Evolutionary conservation across 2,329 filamentous ascomycete genomes (phyloP), one percentile per base, ranked within the genome.

Genomic region (Colletotrichum caudatum): DNA sequence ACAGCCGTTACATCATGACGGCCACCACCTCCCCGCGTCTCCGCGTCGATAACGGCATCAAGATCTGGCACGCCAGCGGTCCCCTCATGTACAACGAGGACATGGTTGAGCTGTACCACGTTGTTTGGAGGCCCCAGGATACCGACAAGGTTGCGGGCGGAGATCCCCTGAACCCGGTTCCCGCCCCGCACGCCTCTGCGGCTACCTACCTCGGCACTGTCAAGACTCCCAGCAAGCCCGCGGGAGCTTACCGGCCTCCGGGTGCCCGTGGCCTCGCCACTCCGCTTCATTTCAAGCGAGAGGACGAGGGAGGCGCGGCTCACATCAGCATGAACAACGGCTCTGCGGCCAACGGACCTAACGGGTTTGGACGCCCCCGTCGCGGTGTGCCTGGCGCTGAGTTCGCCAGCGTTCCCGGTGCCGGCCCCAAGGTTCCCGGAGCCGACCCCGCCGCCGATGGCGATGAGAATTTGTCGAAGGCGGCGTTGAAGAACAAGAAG

Each of bases 11-110:
- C 81, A 95, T 99, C 80, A 88, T 99, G 85, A 98, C 96, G 53
- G 96, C 96, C n/a, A 99, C 95, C 26, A 98, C 95, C 18, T 98
- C 94, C 76, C 96, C 96, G 6, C 92, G 96, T 74, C 89, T 99
- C 70, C 93, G 96, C 76, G 96, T 99, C 54, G 96, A 99, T 84
- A 99, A 99, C 78, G 96, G 95, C 72, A 89, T 99, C 76, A 95
- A 95, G 80, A 89, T 99, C 77, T 99, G 95, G 93, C 95, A 99
- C 81, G 92, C 97, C 44, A 89, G 91, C 74, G 96, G 96, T 57
- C 88, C 88, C 46, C 86, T 99, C 77, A 95, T 98, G 92, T 99
- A 98, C 86, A 94, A 94, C 78, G 93, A 97, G 82, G 96, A 98
- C 75, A 94, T 98, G 90, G 89, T 91, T 63, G 96, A 99, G 85